A percentile compares a stretch with the other conserved stretches of the same genome.
Conservation (phyloP, 768 basidiomycete genomes). For the Gelatoporia subvermispora region DNA sequence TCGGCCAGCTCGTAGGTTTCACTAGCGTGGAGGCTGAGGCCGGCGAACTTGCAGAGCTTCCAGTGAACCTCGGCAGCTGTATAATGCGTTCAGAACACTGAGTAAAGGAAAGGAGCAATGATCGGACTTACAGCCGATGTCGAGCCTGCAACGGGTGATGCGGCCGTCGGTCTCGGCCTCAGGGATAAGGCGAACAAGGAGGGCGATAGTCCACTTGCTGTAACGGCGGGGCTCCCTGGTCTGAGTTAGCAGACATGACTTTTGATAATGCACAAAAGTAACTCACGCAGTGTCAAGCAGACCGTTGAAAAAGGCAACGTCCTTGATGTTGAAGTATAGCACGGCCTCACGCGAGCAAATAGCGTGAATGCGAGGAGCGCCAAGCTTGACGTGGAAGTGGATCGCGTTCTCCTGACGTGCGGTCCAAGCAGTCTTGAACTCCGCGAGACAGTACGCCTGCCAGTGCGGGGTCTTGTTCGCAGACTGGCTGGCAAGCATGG, state of each 20-base stretch:
- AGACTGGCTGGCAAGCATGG: slow-evolving; percentile 2
- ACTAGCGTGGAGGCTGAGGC: neutral
- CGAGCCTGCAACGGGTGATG: slow-evolving; percentile 11
- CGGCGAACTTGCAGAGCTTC: neutral
- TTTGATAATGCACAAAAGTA: neutral
- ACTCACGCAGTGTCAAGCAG: neutral
- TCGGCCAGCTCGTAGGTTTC: slow-evolving; percentile 6
- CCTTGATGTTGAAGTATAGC: slow-evolving; percentile 18
- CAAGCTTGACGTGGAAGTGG: slow-evolving; percentile 19
- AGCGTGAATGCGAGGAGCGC: slow-evolving; percentile 16
- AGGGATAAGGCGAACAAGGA: slow-evolving; percentile 17
- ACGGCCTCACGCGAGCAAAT: slow-evolving; percentile 23
- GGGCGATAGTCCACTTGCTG: slow-evolving; percentile 19
- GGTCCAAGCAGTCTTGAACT: slow-evolving; percentile 12
- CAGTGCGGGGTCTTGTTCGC: neutral
- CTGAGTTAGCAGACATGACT: neutral
- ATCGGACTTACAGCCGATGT: slow-evolving; percentile 14
- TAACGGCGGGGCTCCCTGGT: neutral
- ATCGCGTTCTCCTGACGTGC: slow-evolving; percentile 3
- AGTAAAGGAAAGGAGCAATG: neutral
- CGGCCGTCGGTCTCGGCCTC: slow-evolving; percentile 10
- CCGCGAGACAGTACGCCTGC: slow-evolving; percentile 13
- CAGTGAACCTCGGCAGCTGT: slow-evolving; percentile 1
- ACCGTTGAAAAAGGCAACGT: slow-evolving; percentile 8
- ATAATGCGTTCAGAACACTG: neutral